phyloP scores from a whole-genome alignment of 1,284 basidiomycete species.

The Ceratobasidium sp. region DNA sequence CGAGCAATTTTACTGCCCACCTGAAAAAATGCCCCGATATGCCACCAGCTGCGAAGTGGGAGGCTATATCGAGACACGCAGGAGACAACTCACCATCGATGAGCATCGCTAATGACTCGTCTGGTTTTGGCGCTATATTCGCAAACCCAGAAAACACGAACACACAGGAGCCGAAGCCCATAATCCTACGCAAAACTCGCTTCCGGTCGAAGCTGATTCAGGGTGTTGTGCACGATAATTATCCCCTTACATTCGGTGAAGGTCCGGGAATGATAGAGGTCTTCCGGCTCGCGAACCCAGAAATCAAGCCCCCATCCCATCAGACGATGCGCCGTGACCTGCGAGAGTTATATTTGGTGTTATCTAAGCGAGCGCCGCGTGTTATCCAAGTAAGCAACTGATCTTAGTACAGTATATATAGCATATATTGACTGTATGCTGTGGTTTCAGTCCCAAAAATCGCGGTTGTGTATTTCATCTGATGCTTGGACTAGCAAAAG shows the following conservation, averaged over 20 bases:
- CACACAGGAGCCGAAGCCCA: neutral
- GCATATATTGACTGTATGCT: no score
- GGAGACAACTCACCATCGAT: neutral
- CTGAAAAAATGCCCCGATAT: neutral
- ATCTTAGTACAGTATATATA: no score
- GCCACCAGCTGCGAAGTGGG: neutral
- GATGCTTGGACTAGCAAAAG: conserved; percentile 23
- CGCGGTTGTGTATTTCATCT: neutral
- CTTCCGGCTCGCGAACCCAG: neutral
- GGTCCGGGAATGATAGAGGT: neutral
- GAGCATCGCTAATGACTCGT: neutral
- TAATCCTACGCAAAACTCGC: neutral
- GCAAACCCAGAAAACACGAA: neutral
- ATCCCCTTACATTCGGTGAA: neutral
- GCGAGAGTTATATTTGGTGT: neutral
- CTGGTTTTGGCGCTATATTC: neutral
- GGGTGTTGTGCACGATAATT: conserved; percentile 4
- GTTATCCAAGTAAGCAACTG: neutral
- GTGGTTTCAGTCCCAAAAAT: neutral
- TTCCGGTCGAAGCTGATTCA: neutral
- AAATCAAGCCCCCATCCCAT: neutral
- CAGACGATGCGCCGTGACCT: conserved; percentile 11
- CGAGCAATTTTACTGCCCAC: neutral
- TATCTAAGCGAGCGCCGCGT: neutral
- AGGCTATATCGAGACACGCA: neutral